Evolutionary conservation across 2,329 filamentous ascomycete genomes (phyloP), one percentile per base, ranked within the genome.

Genomic region (Apiospora hydei): DNA sequence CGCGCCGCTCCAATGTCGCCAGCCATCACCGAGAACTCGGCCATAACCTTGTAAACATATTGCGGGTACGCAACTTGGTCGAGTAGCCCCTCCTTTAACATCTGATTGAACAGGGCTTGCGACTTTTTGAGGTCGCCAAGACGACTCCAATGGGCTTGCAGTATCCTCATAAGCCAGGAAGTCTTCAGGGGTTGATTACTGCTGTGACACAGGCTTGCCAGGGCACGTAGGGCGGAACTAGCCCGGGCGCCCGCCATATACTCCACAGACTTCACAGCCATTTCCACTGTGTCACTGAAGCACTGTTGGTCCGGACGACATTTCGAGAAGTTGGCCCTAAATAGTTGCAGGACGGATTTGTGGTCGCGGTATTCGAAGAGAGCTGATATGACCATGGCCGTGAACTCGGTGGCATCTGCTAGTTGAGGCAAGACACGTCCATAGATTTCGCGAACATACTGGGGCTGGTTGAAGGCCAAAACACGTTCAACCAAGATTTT

Each of bases 21-120:
- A 1, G 83, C 81, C 69, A 82, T 80, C 14, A 85, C 75, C 0
- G 83, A 77, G 41, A 85, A 77, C 71, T 85, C 82, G 6, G 84
- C 74, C 81, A 86, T 83, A 53, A 81, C 75, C 30, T 82, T 80
- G 72, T 83, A 84, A 10, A 81, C 71, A 11, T 75, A 78, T 49
- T 83, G 73, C 3, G 80, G 77, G 53, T 81, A 76, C 11, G 26
- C 10, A 13, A 78, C 46, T 69, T 70, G 75, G 14, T 76, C 71
- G 53, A 80, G 71, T 5, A 80, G n/a, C 1, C 75, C 76, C 34
- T 75, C 53, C 18, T 74, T 73, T 14, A 78, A 73, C 3, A 76
- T 66, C n/a, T 80, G 73, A 0, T 77, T 57, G 57, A 84, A 79
- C 0, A 84, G 72, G 2, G 70, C 72, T 51, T 76, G 73, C 1